Conservation (phyloP, 1,284 basidiomycete species). For the Melanopsichium pennsylvanicum region DNA sequence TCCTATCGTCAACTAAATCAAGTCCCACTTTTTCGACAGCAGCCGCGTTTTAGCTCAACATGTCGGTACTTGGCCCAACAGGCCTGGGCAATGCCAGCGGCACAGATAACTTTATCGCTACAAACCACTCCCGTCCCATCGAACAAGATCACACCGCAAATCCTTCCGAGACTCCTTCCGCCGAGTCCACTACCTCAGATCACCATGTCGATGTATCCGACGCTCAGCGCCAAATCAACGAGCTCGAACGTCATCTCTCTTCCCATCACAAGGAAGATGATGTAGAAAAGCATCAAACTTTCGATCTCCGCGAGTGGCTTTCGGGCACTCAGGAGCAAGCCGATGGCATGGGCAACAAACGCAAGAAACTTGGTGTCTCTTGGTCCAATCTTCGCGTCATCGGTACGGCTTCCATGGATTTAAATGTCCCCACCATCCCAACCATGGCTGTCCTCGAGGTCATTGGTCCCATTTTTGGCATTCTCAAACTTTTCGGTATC, state of each 20-base stretch:
- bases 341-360: slow-evolving; percentile 31
- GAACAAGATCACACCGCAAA: slow-evolving; percentile 19
- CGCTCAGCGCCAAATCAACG: slow-evolving; percentile 30
- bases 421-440: slow-evolving; percentile 48
- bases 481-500: slow-evolving; percentile 40
- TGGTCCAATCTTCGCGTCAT: slow-evolving; percentile 43
- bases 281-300: slow-evolving; percentile 29
- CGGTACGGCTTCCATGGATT: slow-evolving; percentile 34
- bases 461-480: slow-evolving; percentile 44
- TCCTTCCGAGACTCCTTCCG: slow-evolving; percentile 17
- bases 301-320: slow-evolving; percentile 38
- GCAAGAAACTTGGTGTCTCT: slow-evolving; percentile 51
- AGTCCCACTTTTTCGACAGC: no score
- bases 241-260: slow-evolving; percentile 36
- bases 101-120: slow-evolving; percentile 32
- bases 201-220: slow-evolving; percentile 37
- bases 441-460: slow-evolving; percentile 49
- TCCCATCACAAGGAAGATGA: slow-evolving; percentile 21
- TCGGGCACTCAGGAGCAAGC: slow-evolving; percentile 27
- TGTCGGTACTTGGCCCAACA: slow-evolving; percentile 19
- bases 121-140: slow-evolving; percentile 6
- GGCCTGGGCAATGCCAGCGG: slow-evolving; percentile 18
- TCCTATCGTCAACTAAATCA: no score
- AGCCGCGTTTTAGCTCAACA: no score
- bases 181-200: slow-evolving; percentile 10